phyloP scores from a whole-genome alignment of 2,329 filamentous ascomycete species.

The Whalleya microplaca region DNA sequence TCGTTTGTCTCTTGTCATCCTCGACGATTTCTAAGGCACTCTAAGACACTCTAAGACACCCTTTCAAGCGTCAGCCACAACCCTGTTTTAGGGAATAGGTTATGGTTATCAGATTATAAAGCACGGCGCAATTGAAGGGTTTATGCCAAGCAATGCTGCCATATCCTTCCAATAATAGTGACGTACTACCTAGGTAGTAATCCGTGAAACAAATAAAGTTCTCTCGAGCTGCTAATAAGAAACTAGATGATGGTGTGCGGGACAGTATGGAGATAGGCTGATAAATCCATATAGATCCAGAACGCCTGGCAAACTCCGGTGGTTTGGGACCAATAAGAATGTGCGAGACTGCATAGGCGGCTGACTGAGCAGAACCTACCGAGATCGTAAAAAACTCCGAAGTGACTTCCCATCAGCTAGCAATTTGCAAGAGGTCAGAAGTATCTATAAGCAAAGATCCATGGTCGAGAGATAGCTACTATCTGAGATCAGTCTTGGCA shows the following conservation, averaged over 20 bases:
- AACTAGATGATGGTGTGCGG: not conserved
- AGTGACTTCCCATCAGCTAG: not conserved
- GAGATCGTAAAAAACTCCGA: not conserved
- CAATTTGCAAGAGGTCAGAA: too few relatives aligned
- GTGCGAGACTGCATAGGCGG: not conserved
- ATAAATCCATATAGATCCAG: conserved; percentile 17
- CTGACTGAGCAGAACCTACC: conserved; percentile 2
- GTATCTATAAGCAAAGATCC: not conserved
- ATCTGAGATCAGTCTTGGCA: not conserved
- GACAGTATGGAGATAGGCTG: conserved; percentile 6
- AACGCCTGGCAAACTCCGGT: conserved; percentile 2
- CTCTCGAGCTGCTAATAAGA: too few relatives aligned
- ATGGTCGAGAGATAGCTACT: not conserved
- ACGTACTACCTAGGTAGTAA: not conserved
- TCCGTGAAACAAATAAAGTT: not conserved
- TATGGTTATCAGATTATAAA: conserved; percentile 9
- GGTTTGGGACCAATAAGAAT: conserved; percentile 7
- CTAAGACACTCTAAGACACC: too few relatives aligned
- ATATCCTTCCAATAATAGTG: not conserved
- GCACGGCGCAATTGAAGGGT: conserved; percentile 10
- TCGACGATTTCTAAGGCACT: too few relatives aligned
- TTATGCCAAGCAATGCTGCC: not conserved
- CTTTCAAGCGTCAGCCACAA: too few relatives aligned
- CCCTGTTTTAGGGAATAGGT: not conserved
- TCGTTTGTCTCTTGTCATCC: too few relatives aligned